phyloP scores from a whole-genome alignment of 805 yeast genomes.

The Candida andamanensis region DNA sequence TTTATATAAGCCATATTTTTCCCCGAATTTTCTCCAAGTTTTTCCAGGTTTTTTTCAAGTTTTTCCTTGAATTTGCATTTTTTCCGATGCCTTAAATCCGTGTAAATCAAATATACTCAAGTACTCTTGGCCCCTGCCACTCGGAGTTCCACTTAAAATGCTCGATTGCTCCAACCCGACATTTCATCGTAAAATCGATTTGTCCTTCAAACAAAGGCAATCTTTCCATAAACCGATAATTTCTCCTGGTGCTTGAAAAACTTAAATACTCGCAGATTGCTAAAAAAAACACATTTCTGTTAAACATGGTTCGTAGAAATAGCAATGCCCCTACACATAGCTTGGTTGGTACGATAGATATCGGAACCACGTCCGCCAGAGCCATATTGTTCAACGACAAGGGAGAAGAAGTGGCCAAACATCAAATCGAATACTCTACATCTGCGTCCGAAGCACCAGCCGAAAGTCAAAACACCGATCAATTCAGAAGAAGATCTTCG shows the following conservation, averaged over 20 bases:
- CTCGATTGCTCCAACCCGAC: too few species aligned
- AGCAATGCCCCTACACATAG: slow-evolving; percentile 38
- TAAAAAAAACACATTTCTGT: background rate
- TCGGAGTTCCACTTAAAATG: too few species aligned
- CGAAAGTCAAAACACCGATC: slow-evolving; percentile 37
- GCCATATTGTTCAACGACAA: slow-evolving; percentile 70
- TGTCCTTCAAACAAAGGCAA: too few species aligned
- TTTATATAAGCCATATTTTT: background rate
- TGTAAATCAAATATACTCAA: too few species aligned
- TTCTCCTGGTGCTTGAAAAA: too few species aligned
- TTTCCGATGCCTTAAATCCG: too few species aligned
- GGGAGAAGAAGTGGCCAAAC: slow-evolving; percentile 79
- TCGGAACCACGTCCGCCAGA: slow-evolving; percentile 89
- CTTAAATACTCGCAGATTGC: too few species aligned
- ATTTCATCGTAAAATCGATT: too few species aligned
- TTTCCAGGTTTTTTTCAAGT: too few species aligned
- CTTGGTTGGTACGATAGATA: slow-evolving; percentile 70
- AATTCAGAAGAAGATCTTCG: slow-evolving; percentile 40
- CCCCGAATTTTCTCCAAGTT: background rate
- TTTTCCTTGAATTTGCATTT: too few species aligned
- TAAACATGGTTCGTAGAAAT: slow-evolving; percentile 37
- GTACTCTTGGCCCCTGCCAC: too few species aligned
- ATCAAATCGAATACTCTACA: slow-evolving; percentile 84
- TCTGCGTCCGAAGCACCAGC: slow-evolving; percentile 55
- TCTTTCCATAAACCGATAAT: too few species aligned